Evolutionary conservation across 2,329 filamentous ascomycete genomes (phyloP).

Genomic region (Aaosphaeria arxii): DNA sequence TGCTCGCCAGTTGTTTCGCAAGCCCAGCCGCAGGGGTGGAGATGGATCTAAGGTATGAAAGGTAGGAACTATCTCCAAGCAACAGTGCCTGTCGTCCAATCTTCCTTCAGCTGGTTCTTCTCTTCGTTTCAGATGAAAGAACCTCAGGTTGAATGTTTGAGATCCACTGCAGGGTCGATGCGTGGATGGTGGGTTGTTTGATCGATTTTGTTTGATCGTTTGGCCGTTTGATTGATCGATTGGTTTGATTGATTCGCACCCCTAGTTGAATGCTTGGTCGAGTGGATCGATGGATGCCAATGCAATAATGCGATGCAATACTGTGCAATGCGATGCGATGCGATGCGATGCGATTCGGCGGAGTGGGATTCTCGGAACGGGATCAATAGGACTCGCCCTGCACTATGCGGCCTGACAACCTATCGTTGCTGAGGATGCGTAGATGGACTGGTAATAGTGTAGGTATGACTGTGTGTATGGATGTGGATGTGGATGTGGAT

Average conservation of each 20-base stretch:
- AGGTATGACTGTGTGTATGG: constrained; percentile 1
- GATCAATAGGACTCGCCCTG: neutral
- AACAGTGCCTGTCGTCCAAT: constrained; percentile 32
- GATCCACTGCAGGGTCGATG: neutral
- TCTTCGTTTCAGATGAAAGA: constrained; percentile 27
- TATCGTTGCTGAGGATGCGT: no score
- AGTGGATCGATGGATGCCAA: neutral
- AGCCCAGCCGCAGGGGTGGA: constrained; percentile 2
- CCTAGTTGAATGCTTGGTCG: neutral
- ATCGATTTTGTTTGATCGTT: neutral
- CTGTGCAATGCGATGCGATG: neutral
- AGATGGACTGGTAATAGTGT: neutral
- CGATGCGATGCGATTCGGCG: neutral
- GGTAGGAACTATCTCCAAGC: constrained; percentile 17
- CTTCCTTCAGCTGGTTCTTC: constrained; percentile 12
- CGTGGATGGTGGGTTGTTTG: neutral
- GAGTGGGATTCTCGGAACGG: neutral
- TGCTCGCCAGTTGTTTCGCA: constrained; percentile 25
- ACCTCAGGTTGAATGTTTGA: constrained; percentile 1
- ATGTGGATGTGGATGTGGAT: no score
- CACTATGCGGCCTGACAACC: neutral
- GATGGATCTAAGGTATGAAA: neutral
- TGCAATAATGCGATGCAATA: neutral
- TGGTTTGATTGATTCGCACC: neutral
- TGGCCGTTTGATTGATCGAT: neutral